Base-by-base conservation (phyloP, 1,284 basidiomycete species). In the Hortiboletus rubellus region DNA sequence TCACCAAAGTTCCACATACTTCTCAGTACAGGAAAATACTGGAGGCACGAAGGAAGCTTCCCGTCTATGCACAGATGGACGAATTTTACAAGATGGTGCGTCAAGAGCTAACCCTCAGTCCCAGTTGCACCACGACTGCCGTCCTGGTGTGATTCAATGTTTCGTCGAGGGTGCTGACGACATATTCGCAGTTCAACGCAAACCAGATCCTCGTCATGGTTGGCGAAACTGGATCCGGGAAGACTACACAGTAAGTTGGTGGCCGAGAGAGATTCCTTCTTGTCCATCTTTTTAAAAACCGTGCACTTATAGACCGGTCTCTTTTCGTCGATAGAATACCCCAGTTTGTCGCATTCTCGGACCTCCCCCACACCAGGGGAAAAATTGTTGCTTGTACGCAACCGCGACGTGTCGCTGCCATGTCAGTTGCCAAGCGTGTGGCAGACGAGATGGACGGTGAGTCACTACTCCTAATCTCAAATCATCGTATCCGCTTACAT, bases 351-450 rank as follows among this genome's bases (percentile, higher is more conserved):
- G 89, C 91, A 51, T 98, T 90, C 70, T 91, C 93, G 10, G 97
- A 99, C 75, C 77, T 98, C 46, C 94, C 95, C 0, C 92, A 94
- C 71, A 84, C 85, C 33, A 90, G 85, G 69, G 90, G 92, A 45
- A 95, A 94, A 72, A 79, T 98, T 71, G 92, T 99, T 31, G 96
- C 95, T 7, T 98, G 96, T 71, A 99, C 97, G 1, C 96, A 99
- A 74, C 97, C 96, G 5, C 82, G 97, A 69, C 85, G 96, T 79
- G 96, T 99, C 1, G 96, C 97, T 2, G 96, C 96, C 37, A 98
- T 96, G 93, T 94, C 92, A 24, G 97, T 98, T 1, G 97, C 96
- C 22, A 97, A 96, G 75, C 94, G 97, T 78, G 97, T 99, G 1
- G 95, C 97, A 4, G 94, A 97, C 68, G 96, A 99, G 76, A 95